These are phyloP conservation scores for Domatiomyces globalis DNA, from an alignment of 2,329 filamentous ascomycete genomes.

Conservation along the genomic window DNA sequence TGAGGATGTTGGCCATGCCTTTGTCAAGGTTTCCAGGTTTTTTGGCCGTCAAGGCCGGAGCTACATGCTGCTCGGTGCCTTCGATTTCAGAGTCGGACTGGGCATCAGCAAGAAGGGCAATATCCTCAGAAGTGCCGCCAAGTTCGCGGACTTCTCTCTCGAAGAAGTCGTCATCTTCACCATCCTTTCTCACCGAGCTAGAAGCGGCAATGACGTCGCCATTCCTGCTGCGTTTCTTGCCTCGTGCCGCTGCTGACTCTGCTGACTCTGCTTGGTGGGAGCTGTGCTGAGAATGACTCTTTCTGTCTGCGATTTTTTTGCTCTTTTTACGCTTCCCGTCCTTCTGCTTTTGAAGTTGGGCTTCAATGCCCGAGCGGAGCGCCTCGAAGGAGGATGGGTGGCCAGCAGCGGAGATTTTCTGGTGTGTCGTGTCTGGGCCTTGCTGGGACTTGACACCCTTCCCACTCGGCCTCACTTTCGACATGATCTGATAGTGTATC, in stretches of 20 bases:
- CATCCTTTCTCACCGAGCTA: not conserved
- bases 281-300: constrained; percentile 11
- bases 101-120: constrained; percentile 31
- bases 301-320: constrained; percentile 20
- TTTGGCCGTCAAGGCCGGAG: not conserved
- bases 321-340: constrained; percentile 25
- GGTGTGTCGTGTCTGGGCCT: not conserved
- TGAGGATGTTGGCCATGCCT: constrained; percentile 22
- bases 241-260: constrained; percentile 8
- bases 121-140: constrained; percentile 37
- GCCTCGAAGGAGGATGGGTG: constrained; percentile 5
- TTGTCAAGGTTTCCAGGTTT: constrained; percentile 22
- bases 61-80: constrained; percentile 8
- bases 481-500: not conserved
- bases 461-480: constrained; percentile 1
- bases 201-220: constrained; percentile 27
- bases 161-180: constrained; percentile 21
- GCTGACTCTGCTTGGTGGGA: constrained; percentile 13
- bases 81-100: constrained; percentile 36
- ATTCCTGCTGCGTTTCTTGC: constrained; percentile 34
- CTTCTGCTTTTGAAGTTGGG: constrained; percentile 23
- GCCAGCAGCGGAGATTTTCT: not conserved
- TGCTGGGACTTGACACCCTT: not conserved
- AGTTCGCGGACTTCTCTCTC: constrained; percentile 32
- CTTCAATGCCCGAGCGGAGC: constrained; percentile 13